A percentile compares a stretch with the other conserved stretches of the same genome.
Conservation (phyloP, 345 rosid genomes). For the Anastatica hierochuntica region DNA sequence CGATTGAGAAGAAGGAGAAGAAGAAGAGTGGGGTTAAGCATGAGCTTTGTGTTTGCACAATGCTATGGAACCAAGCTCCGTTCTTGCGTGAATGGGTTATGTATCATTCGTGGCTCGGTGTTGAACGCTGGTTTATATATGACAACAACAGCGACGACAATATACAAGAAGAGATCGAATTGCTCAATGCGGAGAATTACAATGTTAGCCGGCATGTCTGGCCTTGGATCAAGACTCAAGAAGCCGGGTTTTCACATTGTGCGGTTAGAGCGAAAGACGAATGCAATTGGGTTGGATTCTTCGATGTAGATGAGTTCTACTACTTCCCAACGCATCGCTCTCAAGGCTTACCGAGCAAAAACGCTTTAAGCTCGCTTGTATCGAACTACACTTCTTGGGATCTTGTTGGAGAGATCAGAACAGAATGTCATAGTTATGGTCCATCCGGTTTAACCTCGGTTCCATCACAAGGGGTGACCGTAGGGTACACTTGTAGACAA, state of each 20-base stretch:
- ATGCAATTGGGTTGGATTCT: slow-evolving; percentile 90
- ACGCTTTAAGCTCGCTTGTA: slow-evolving; percentile 47
- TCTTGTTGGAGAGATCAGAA: slow-evolving; percentile 60
- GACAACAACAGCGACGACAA: slow-evolving; percentile 89
- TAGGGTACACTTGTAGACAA: slow-evolving; percentile 85
- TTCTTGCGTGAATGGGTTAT: slow-evolving; percentile 71
- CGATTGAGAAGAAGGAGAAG: slow-evolving; percentile 12
- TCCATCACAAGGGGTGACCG: slow-evolving; percentile 70
- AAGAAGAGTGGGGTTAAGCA: slow-evolving; percentile 30
- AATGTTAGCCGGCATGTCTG: slow-evolving; percentile 70
- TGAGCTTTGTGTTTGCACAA: slow-evolving; percentile 83
- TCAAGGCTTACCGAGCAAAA: slow-evolving; percentile 36
- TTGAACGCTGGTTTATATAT: slow-evolving; percentile 91
- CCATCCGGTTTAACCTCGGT: slow-evolving; percentile 74
- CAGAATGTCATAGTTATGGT: slow-evolving; percentile 83
- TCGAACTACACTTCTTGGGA: slow-evolving; percentile 59
- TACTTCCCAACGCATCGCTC: slow-evolving; percentile 47
- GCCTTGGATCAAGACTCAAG: slow-evolving; percentile 99
- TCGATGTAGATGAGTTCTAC: slow-evolving; percentile 93
- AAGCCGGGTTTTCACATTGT: slow-evolving; percentile 96
- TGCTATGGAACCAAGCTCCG: slow-evolving; percentile 93
- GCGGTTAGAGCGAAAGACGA: slow-evolving; percentile 64
- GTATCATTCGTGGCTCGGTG: slow-evolving; percentile 91
- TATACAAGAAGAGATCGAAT: slow-evolving; percentile 42
- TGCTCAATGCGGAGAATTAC: slow-evolving; percentile 44